These are phyloP conservation scores for Sherardia arvensis DNA, from an alignment of 257 asterid genomes.

Conservation along the genomic window DNA sequence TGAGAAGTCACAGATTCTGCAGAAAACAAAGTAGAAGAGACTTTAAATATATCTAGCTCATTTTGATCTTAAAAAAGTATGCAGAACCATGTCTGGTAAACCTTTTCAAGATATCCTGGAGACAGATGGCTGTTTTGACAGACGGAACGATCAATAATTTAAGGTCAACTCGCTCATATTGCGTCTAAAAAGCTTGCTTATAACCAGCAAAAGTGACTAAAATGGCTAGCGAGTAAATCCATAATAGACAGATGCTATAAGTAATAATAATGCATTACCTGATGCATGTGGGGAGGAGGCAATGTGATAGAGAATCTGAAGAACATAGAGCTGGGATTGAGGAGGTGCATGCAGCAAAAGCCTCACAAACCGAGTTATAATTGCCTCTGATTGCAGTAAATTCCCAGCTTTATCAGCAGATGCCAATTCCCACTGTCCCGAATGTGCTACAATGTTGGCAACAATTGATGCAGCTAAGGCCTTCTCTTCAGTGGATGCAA, in stretches of 20 bases:
- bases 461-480: constrained; percentile 17
- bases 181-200: neutral
- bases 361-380: constrained; percentile 10
- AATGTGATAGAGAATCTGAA: constrained; percentile 13
- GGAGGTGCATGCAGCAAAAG: constrained; percentile 14
- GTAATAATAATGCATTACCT: constrained; percentile 6
- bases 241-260: neutral
- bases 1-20: constrained; percentile 20
- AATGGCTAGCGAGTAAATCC: neutral
- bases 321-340: constrained; percentile 13
- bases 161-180: no score
- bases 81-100: no score
- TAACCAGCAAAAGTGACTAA: neutral
- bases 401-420: constrained; percentile 17
- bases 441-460: constrained; percentile 16
- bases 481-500: constrained; percentile 13
- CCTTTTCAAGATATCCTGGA: neutral
- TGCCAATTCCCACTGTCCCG: constrained; percentile 29
- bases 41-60: neutral
- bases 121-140: neutral
- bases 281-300: constrained; percentile 25
- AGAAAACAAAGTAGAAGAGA: neutral
- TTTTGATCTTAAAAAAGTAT: no score
- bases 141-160: neutral
- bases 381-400: constrained; percentile 17